phyloP scores from a whole-genome alignment of 306 rosid genomes.

The Canavalia ensiformis region DNA sequence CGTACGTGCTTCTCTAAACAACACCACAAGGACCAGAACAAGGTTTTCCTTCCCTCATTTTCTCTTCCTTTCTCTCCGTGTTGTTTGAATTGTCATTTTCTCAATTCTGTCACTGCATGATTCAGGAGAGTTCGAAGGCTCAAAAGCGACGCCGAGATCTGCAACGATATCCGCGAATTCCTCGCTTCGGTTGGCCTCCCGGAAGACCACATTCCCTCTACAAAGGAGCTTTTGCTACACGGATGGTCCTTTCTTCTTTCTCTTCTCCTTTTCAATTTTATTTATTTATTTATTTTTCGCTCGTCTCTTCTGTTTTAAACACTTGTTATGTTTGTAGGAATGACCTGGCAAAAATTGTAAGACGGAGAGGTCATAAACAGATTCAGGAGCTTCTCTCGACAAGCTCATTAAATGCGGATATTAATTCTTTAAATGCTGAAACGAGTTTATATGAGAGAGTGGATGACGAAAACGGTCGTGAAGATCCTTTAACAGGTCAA shows the following conservation, averaged over 20 bases:
- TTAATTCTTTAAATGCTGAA: constrained; percentile 43
- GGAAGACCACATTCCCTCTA: constrained; percentile 70
- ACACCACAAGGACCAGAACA: constrained; percentile 4
- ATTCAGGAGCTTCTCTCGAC: constrained; percentile 70
- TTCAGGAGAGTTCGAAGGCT: constrained; percentile 64
- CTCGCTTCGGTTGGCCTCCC: constrained; percentile 73
- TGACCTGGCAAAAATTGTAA: constrained; percentile 87
- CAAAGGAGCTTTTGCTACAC: constrained; percentile 74
- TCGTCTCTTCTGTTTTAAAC: neutral
- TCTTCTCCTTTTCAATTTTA: constrained; percentile 15
- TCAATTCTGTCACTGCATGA: constrained; percentile 6
- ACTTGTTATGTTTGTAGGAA: constrained; percentile 54
- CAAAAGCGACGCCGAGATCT: constrained; percentile 82
- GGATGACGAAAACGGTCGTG: constrained; percentile 43
- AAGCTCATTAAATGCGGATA: constrained; percentile 43
- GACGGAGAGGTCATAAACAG: constrained; percentile 90
- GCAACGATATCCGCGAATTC: constrained; percentile 73
- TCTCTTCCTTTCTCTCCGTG: neutral
- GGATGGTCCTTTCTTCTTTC: constrained; percentile 70
- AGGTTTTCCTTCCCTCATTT: neutral
- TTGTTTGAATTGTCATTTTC: neutral
- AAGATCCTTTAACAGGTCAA: constrained; percentile 63
- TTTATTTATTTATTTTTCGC: neutral
- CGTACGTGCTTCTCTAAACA: constrained; percentile 13
- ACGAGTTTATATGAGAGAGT: constrained; percentile 39